A percentile compares a stretch with the other conserved stretches of the same genome.
Conservation (phyloP, 768 basidiomycete genomes). For the Leccinum barrowsii region DNA sequence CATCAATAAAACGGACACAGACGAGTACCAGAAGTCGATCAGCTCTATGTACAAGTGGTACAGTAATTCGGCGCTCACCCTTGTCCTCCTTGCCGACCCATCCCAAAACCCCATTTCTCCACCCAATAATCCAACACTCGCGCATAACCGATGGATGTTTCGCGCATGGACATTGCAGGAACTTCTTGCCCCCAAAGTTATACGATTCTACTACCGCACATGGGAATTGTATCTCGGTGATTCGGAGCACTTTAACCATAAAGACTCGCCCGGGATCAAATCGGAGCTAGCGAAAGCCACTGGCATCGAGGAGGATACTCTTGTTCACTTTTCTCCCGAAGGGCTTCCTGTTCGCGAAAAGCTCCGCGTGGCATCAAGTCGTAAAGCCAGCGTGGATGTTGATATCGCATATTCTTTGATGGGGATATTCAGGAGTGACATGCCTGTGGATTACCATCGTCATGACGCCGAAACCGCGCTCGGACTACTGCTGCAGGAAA, state of each 20-base stretch:
- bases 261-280: background rate
- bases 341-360: constrained; percentile 4
- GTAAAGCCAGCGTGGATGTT: background rate
- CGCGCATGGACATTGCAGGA: constrained; percentile 16
- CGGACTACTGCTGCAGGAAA: constrained; percentile 13
- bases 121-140: background rate
- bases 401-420: constrained; percentile 15
- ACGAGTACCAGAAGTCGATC: background rate
- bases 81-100: constrained; percentile 9
- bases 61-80: constrained; percentile 3
- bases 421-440: constrained; percentile 14
- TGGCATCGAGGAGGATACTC: background rate
- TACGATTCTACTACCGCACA: constrained; percentile 9
- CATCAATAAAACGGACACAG: background rate
- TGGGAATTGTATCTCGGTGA: constrained; percentile 9
- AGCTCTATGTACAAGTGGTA: too few species aligned
- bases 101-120: background rate
- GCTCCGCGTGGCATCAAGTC: constrained; percentile 12
- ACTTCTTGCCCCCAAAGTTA: constrained; percentile 8
- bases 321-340: constrained; percentile 2
- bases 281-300: background rate
- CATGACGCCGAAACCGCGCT: constrained; percentile 7
- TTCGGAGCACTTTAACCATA: constrained; percentile 2
- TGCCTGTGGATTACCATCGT: background rate
- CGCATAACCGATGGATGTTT: constrained; percentile 13